These are phyloP conservation scores for Fusarium sp. DNA, from an alignment of 2,329 filamentous ascomycete genomes.

Conservation along the genomic window DNA sequence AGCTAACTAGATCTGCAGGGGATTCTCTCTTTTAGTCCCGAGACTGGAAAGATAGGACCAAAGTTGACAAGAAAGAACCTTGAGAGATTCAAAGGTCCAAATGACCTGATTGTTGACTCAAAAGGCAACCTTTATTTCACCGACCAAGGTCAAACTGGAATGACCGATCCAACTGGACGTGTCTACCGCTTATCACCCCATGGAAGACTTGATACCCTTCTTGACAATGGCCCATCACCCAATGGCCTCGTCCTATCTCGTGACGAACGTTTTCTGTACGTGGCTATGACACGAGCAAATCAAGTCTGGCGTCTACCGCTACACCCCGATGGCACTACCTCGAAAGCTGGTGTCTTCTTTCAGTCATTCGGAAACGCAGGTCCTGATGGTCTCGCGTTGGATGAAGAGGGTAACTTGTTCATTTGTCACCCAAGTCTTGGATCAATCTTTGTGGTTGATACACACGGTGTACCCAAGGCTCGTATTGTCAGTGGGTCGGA, in stretches of 20 bases:
- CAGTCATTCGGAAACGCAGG: constrained; percentile 57
- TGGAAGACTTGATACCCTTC: constrained; percentile 54
- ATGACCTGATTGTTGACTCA: constrained; percentile 56
- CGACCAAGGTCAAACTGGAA: constrained; percentile 59
- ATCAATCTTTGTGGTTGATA: constrained; percentile 54
- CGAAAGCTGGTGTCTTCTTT: constrained; percentile 56
- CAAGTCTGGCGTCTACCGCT: constrained; percentile 57
- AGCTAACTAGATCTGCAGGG: too few species aligned
- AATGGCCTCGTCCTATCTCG: constrained; percentile 55
- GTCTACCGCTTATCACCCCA: constrained; percentile 53
- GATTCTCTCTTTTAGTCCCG: constrained; percentile 49
- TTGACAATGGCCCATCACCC: constrained; percentile 55
- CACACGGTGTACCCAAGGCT: constrained; percentile 54
- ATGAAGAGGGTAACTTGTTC: constrained; percentile 55
- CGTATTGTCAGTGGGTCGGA: constrained; percentile 50
- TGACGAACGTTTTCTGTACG: constrained; percentile 56
- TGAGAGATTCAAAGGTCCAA: constrained; percentile 58
- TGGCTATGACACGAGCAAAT: constrained; percentile 57
- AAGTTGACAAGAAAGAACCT: constrained; percentile 54
- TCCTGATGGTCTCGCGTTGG: constrained; percentile 55
- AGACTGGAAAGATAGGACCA: constrained; percentile 45
- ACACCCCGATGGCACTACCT: constrained; percentile 54
- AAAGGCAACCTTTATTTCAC: constrained; percentile 57
- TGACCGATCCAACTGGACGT: constrained; percentile 56
- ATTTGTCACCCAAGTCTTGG: constrained; percentile 54